phyloP scores from a whole-genome alignment of 805 yeast species.

The Candida methanosorbosa region DNA sequence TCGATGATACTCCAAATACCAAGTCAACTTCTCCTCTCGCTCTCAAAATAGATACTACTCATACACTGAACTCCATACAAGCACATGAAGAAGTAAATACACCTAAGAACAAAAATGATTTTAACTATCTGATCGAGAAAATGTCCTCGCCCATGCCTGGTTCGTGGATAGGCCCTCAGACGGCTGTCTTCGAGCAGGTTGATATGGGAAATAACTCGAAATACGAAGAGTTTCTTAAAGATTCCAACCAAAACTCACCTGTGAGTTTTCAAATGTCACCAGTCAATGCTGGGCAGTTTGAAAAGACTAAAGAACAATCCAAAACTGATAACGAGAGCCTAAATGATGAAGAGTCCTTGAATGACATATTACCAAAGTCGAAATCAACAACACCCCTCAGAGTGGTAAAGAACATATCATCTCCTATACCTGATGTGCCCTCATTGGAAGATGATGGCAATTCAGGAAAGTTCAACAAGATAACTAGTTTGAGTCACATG shows the following conservation, averaged over 20 bases:
- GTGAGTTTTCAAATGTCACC: slow-evolving; percentile 2
- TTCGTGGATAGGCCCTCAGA: slow-evolving; percentile 16
- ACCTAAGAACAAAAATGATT: slow-evolving; percentile 12
- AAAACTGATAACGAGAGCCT: not conserved
- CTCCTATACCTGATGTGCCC: slow-evolving; percentile 2
- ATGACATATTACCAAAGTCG: not conserved
- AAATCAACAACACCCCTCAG: not conserved
- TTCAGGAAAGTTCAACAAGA: slow-evolving; percentile 1
- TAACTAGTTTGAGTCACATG: slow-evolving; percentile 6
- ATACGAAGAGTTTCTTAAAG: slow-evolving; percentile 7
- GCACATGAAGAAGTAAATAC: not conserved
- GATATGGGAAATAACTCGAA: slow-evolving; percentile 1
- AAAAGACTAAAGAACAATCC: too few species aligned
- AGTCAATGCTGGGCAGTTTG: too few species aligned
- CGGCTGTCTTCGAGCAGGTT: slow-evolving; percentile 5
- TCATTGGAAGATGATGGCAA: not conserved
- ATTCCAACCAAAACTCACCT: slow-evolving; percentile 10
- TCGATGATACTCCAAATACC: slow-evolving; percentile 12
- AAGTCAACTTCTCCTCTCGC: slow-evolving; percentile 19
- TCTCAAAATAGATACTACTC: slow-evolving; percentile 2
- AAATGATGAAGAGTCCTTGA: not conserved
- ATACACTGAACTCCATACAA: not conserved
- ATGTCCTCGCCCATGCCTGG: slow-evolving; percentile 22
- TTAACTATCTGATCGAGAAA: slow-evolving; percentile 15
- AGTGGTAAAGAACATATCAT: not conserved